A percentile compares a stretch with the other conserved stretches of the same genome.
These are phyloP conservation scores for Suillus subalutaceus DNA, from an alignment of 768 basidiomycete genomes.

Conservation along the genomic window DNA sequence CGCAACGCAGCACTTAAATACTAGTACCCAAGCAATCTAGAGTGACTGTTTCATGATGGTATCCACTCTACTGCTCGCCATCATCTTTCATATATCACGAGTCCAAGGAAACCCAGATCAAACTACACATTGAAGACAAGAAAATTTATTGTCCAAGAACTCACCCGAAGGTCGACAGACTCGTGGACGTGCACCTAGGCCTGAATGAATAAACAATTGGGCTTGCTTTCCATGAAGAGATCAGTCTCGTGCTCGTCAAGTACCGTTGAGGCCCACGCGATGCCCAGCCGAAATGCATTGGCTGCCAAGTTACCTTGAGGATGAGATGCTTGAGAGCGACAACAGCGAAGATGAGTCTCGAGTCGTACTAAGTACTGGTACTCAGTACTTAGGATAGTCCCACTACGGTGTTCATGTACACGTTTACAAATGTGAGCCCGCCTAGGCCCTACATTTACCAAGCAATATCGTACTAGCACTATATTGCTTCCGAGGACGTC, in stretches of 20 bases:
- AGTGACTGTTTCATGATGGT: neutral
- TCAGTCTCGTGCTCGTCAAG: neutral
- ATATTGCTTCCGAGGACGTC: neutral
- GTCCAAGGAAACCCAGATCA: neutral
- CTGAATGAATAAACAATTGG: neutral
- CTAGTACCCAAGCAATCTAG: neutral
- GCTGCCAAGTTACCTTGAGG: neutral
- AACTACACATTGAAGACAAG: neutral
- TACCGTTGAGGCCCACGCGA: neutral
- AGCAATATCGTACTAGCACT: neutral
- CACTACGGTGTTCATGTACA: neutral
- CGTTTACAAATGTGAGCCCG: neutral
- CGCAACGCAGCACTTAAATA: neutral
- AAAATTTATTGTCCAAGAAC: neutral
- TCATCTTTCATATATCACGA: neutral
- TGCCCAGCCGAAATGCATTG: neutral
- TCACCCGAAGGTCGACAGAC: neutral
- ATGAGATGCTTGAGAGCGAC: neutral
- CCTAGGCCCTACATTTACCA: no score
- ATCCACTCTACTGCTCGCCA: neutral
- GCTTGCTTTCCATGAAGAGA: neutral
- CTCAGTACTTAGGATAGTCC: neutral
- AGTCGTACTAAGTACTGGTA: neutral
- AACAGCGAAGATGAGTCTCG: neutral
- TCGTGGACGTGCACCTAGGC: neutral